Conservation (phyloP, 352 stramenopile species). For the Pythium utonaiense region DNA sequence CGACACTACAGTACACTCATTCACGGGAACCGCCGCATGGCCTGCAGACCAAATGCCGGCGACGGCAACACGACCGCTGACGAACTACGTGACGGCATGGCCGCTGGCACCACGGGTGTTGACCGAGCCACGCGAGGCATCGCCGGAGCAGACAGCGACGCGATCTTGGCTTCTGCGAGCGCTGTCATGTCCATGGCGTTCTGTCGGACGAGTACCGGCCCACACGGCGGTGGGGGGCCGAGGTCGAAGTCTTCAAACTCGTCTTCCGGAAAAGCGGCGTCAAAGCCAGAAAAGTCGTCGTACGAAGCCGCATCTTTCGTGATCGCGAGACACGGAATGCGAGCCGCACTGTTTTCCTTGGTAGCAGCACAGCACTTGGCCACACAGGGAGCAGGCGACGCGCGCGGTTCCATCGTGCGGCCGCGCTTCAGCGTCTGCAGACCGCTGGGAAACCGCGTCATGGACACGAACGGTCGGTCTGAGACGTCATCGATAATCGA, state of each 20-base stretch:
- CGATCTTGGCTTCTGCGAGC: slow-evolving; percentile 5
- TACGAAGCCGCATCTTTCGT: not conserved
- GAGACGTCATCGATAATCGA: slow-evolving; percentile 8
- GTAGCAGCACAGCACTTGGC: slow-evolving; percentile 3
- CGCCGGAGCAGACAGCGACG: not conserved
- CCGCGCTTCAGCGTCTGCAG: slow-evolving; percentile 13
- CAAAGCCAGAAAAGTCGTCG: not conserved
- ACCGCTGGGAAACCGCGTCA: not conserved
- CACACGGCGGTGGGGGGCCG: slow-evolving; percentile 9
- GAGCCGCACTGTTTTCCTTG: not conserved
- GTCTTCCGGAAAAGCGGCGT: not conserved
- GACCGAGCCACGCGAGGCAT: not conserved
- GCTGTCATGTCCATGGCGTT: slow-evolving; percentile 11
- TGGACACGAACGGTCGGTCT: not conserved
- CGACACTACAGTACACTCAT: not conserved
- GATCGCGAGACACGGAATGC: not conserved
- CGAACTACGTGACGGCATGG: not conserved
- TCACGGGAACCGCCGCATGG: not conserved
- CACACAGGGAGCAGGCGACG: not conserved
- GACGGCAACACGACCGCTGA: not conserved
- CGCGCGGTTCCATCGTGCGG: slow-evolving; percentile 6
- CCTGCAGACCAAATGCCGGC: not conserved
- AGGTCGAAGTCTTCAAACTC: slow-evolving; percentile 18
- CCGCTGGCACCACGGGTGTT: not conserved
- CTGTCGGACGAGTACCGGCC: slow-evolving; percentile 10